phyloP scores from a whole-genome alignment of 1,284 basidiomycete genomes.

The Sporisorium exsertum region DNA sequence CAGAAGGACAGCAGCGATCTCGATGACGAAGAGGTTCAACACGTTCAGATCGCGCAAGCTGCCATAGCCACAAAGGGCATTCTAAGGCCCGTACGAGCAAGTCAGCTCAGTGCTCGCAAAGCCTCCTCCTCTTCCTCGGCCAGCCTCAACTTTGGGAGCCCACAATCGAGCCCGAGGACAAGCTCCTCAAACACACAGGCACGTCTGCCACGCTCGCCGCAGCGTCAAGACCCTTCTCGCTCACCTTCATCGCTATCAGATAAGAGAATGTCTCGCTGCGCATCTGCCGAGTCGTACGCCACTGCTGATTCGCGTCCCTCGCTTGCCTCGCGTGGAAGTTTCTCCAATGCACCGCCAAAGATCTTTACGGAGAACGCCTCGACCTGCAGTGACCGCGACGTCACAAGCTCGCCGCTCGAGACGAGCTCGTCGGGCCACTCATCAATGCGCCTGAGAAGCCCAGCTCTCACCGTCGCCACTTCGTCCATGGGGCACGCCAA shows the following conservation, averaged over 20 bases:
- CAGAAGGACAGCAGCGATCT: conserved; percentile 2
- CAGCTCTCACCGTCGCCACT: conserved; percentile 30
- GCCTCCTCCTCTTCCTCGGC: conserved; percentile 32
- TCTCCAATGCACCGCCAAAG: conserved; percentile 21
- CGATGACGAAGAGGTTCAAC: conserved; percentile 38
- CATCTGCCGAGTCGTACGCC: conserved; percentile 29
- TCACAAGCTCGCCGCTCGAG: conserved; percentile 40
- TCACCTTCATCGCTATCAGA: conserved; percentile 23
- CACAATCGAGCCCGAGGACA: conserved; percentile 25
- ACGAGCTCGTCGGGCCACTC: conserved; percentile 51
- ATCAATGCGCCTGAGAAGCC: conserved; percentile 32
- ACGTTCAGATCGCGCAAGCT: conserved; percentile 41
- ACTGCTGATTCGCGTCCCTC: conserved; percentile 18
- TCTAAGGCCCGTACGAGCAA: conserved; percentile 31
- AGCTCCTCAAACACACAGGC: conserved; percentile 22
- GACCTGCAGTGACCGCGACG: conserved; percentile 13
- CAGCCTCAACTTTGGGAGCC: conserved; percentile 18
- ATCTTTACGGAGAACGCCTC: conserved; percentile 24
- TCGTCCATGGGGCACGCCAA: conserved; percentile 28
- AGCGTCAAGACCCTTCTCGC: conserved; percentile 8
- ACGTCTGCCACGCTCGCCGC: conserved; percentile 14
- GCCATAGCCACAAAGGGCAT: conserved; percentile 40
- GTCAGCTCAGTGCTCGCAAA: conserved; percentile 29
- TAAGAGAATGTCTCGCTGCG: conserved; percentile 20
- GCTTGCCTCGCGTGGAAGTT: conserved; percentile 14